Evolutionary conservation across 331 rosid genomes (phyloP), one percentile per base, ranked within the genome.

Genomic region (Erythrophleum ivorense): DNA sequence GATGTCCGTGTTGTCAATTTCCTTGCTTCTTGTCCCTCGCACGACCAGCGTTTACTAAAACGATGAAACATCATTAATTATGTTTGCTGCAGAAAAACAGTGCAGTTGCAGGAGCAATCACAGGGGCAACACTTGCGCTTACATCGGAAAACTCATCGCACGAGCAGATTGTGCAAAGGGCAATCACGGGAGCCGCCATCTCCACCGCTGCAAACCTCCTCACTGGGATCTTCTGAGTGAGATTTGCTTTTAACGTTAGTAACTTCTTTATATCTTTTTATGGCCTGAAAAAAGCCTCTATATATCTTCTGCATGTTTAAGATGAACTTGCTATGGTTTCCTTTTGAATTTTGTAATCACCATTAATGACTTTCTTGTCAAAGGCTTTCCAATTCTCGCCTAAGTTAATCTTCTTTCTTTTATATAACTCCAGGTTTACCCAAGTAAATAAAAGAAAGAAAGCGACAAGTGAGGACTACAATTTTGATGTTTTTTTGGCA

Each of bases 101-200:
- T 80, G 97, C 91, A 71, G 89, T 92, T 54, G 98, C 98, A 0
- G 99, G 99, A 64, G 99, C 97, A 29, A 46, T 92, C 4, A 96
- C 98, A 0, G 99, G 99, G 2, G 91, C 91, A 54, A 89, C 99
- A 15, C 82, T 96, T 68, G 97, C 99, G 15, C 90, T 93, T 11
- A 85, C 97, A 18, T 38, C 84, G 9, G 98, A 96, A 14, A 82
- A 86, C 38, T 33, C 90, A 3, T 89, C 92, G 3, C 99, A 89
- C 18, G 97, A 92, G 85, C 94, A 94, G 68, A 83, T 96, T 40
- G 97, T 91, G 70, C 97, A 91, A 54, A 85, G 94, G 33, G 99
- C 98, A 2, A 92, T 96, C 78, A 92, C 99, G 3, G 99, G 99
- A 54, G 98, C 98, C 16, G 99, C 98, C 7, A 80, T 96, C 70